phyloP scores from a whole-genome alignment of 2,329 filamentous ascomycete species.

The Onygenales sp. region DNA sequence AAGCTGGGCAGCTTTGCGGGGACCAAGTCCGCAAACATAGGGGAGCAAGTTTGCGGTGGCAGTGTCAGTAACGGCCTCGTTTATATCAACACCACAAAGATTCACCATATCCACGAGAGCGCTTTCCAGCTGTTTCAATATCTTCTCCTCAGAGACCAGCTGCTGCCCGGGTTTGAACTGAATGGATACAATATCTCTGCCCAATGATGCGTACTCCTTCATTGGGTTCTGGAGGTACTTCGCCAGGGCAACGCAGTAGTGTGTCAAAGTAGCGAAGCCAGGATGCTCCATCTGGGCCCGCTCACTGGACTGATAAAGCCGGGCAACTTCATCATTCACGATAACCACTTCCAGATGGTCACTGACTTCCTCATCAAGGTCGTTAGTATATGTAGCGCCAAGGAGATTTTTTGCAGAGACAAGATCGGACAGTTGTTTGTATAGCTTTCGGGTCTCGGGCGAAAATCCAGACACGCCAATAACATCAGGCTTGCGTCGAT shows the following conservation, averaged over 20 bases:
- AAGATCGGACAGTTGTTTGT: conserved; percentile 70
- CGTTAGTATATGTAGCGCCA: conserved; percentile 74
- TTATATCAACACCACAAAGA: conserved; percentile 88
- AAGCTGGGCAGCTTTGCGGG: conserved; percentile 76
- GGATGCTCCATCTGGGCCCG: conserved; percentile 74
- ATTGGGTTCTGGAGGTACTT: conserved; percentile 92
- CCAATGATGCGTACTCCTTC: conserved; percentile 90
- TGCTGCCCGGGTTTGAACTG: conserved; percentile 86
- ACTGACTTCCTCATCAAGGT: conserved; percentile 63
- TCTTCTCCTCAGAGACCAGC: conserved; percentile 76
- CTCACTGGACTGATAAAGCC: conserved; percentile 84
- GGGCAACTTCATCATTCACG: conserved; percentile 94
- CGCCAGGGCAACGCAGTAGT: conserved; percentile 83
- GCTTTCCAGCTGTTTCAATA: conserved; percentile 80
- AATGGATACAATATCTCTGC: conserved; percentile 77
- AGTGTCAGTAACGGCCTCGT: conserved; percentile 72
- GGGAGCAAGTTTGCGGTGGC: conserved; percentile 82
- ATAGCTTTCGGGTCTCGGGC: conserved; percentile 73
- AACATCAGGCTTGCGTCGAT: conserved; percentile 76
- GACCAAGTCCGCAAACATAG: conserved; percentile 83
- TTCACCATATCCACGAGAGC: conserved; percentile 99
- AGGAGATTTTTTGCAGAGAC: conserved; percentile 68
- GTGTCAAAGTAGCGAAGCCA: conserved; percentile 63
- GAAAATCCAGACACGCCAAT: conserved; percentile 83
- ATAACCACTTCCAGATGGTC: conserved; percentile 81